Conservation (phyloP, 805 yeast species). For the Teunomyces stri region DNA sequence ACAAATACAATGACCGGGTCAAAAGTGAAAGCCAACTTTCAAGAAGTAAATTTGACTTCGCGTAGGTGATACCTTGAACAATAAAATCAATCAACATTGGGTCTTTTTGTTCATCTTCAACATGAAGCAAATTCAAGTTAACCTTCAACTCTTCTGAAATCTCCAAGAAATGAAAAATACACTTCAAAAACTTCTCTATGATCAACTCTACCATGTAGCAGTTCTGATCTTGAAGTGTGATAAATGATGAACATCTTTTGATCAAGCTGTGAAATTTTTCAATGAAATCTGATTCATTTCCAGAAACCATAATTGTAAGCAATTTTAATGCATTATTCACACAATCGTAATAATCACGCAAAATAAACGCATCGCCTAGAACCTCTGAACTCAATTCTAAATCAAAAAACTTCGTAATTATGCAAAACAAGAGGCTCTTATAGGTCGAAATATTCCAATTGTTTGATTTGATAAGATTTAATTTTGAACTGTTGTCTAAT, state of each 20-base stretch:
- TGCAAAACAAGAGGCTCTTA: conserved; percentile 50
- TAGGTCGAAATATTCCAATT: conserved; percentile 58
- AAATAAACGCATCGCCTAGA: conserved; percentile 14
- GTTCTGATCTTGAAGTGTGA: conserved; percentile 7
- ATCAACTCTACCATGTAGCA: conserved; percentile 26
- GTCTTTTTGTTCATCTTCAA: conserved; percentile 28
- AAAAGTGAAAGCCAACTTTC: conserved; percentile 51
- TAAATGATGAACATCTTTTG: conserved; percentile 27
- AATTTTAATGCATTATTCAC: conserved; percentile 42
- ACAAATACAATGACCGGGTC: conserved; percentile 49
- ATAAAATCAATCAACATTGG: conserved; percentile 44
- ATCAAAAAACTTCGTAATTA: conserved; percentile 47
- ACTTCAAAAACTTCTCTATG: conserved; percentile 24
- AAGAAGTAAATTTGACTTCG: conserved; percentile 42
- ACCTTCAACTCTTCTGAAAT: conserved; percentile 27
- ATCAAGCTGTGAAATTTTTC: conserved; percentile 43
- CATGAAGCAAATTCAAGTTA: conserved; percentile 27
- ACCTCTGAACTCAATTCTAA: conserved; percentile 18
- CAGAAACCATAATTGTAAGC: conserved; percentile 46
- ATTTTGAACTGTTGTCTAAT: conserved; percentile 44
- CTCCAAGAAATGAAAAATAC: conserved; percentile 28
- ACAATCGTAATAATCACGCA: conserved; percentile 26
- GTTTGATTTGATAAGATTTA: conserved; percentile 40
- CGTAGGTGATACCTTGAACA: conserved; percentile 46
- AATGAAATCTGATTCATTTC: conserved; percentile 54